These are phyloP conservation scores for Phoma sp. DNA, from an alignment of 2,329 filamentous ascomycete genomes.

Conservation along the genomic window DNA sequence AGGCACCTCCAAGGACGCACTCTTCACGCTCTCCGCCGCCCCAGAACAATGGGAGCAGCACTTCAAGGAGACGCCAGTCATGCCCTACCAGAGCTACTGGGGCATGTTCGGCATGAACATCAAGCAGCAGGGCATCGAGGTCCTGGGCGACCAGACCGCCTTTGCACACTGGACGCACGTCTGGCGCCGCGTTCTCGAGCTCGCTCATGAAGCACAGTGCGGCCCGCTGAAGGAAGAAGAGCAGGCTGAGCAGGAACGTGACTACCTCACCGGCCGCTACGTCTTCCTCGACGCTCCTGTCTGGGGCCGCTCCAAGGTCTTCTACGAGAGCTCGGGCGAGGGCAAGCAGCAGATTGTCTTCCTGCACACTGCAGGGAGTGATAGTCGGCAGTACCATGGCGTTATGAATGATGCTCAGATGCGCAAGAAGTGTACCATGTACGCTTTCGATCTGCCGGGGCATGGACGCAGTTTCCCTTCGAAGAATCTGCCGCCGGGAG, in stretches of 20 bases:
- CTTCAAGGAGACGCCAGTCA: constrained; percentile 52
- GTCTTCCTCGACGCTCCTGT: constrained; percentile 54
- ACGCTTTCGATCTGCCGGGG: constrained; percentile 58
- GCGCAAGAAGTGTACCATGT: constrained; percentile 57
- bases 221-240: constrained; percentile 53
- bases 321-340: constrained; percentile 56
- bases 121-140: constrained; percentile 57
- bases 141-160: constrained; percentile 54
- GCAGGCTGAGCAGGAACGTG: constrained; percentile 46
- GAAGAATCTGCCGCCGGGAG: constrained; percentile 50
- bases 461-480: constrained; percentile 58
- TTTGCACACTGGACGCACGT: constrained; percentile 56
- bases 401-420: constrained; percentile 58
- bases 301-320: constrained; percentile 59
- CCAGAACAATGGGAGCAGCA: constrained; percentile 57
- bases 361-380: constrained; percentile 55
- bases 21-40: constrained; percentile 51
- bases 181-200: constrained; percentile 57
- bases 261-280: constrained; percentile 57
- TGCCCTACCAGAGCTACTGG: constrained; percentile 56
- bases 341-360: constrained; percentile 57
- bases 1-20: constrained; percentile 40
- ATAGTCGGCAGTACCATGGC: constrained; percentile 58
- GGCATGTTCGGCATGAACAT: constrained; percentile 57
- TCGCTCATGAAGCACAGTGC: constrained; percentile 56